Base-by-base conservation (phyloP, 2,329 filamentous ascomycete species). In the Trichophyton simii region DNA sequence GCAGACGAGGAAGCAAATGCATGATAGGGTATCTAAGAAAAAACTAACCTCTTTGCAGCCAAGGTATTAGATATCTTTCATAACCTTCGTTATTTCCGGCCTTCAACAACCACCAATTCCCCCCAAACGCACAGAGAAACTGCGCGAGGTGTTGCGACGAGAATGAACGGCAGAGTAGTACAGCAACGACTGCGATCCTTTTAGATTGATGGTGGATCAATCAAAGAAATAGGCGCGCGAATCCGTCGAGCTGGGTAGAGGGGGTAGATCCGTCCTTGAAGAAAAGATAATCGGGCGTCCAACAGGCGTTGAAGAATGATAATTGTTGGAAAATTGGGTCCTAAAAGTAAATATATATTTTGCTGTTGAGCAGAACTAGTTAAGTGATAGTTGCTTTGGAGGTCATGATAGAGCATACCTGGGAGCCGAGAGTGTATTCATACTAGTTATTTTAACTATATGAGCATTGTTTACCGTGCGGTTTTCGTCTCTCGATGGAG, bases 211-310 rank as follows among this genome's bases (percentile, higher is more conserved):
- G 31, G 52, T 28, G 52, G 25, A 36, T 55, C n/a, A 13, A 18
- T 55, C 52, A 55, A 55, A 55, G 52, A 55, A 55, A 55, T 55
- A 36, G 52, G n/a, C 52, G 52, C 52, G 52, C 52, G n/a, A 55
- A 34, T 55, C 31, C 52, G 46, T 31, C 20, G 46, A 52, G 46
- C 11, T 52, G 46, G 46, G 46, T 25, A 20, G 20, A 48, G 4
- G 4, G 7, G 42, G n/a, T 22, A 15, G 22, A 25, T 52, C 46
- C 20, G 44, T 20, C 44, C 20, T 52, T 11, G 22, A n/a, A 11
- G 13, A 28, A 52, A 6, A 52, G 28, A 36, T 13, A 13, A 25
- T 20, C 11, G 31, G 22, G 8, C 15, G 18, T 18, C 52, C 52
- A 36, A 55, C 28, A 28, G 34, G 52, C 13, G n/a, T 44, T 55